Base-by-base conservation (phyloP, 768 basidiomycete species). In the Gloeostereum incarnatum region DNA sequence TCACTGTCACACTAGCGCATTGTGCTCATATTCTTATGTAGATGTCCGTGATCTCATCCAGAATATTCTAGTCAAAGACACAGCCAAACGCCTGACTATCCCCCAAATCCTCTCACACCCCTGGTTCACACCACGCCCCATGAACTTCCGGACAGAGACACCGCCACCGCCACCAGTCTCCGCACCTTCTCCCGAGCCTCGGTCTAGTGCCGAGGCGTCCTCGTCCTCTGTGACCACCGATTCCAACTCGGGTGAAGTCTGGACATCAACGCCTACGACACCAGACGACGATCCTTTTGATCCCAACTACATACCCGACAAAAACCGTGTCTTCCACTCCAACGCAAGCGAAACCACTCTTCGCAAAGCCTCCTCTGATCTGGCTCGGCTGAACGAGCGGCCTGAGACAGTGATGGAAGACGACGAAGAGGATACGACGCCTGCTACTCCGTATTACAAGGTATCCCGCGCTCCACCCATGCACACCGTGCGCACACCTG, bases 31-130 rank as follows among this genome's bases (percentile, higher is more conserved):
- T 32, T 17, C 42, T 38, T 22, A 31, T 40, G 23, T 55, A 94
- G 94, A 93, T 53, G 74, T 86, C n/a, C 82, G 89, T 31, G 78
- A 85, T 51, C 63, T 99, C 19, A 75, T 98, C 40, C 71, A 74
- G 45, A 72, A 68, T 35, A 78, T 96, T 43, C 71, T 99, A 22
- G 71, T 76, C 42, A 76, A 75, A 35, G 90, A 94, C 48, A 79
- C 86, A 3, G 54, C 71, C 8, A 75, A 81, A 43, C 83, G 94
- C 7, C 62, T 79, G 22, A 73, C 77, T 8, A 90, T 97, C 47
- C 75, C 86, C 16, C 84, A 87, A 51, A 93, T 96, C 35, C 69
- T 97, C 20, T 63, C 71, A 1, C 90, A 93, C 52, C 59, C 81
- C 1, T 98, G 94, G 93, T 98, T 96, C 57, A 73, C 66, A 13